These are phyloP conservation scores for Phialocephala sp. DNA, from an alignment of 2,329 filamentous ascomycete species.

Conservation along the genomic window DNA sequence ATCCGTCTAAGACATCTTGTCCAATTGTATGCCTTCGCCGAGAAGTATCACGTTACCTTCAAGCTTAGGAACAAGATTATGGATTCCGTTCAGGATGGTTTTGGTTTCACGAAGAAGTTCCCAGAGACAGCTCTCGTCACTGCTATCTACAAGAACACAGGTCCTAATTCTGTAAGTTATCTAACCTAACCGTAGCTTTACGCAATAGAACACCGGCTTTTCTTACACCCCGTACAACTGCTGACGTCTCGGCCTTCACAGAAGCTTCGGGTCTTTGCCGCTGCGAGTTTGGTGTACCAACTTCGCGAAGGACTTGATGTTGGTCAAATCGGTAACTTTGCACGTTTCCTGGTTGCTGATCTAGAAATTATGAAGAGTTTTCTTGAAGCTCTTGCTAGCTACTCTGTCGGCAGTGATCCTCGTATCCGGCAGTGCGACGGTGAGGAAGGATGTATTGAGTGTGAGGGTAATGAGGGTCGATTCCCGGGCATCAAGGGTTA, in stretches of 20 bases:
- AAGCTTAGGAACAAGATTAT: slow-evolving; percentile 33
- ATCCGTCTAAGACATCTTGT: slow-evolving; percentile 24
- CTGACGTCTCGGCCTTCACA: neutral
- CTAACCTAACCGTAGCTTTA: neutral
- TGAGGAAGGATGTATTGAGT: slow-evolving; percentile 23
- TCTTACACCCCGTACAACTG: neutral
- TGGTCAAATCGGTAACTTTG: slow-evolving; percentile 9
- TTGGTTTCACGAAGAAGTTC: slow-evolving; percentile 22
- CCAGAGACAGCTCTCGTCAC: slow-evolving; percentile 11
- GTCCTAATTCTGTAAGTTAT: neutral
- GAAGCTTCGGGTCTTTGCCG: neutral
- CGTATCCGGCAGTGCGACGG: slow-evolving; percentile 29
- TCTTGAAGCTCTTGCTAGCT: slow-evolving; percentile 18
- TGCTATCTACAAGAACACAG: neutral
- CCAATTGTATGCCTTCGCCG: slow-evolving; percentile 32
- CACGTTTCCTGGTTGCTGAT: slow-evolving; percentile 14
- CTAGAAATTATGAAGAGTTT: slow-evolving; percentile 29
- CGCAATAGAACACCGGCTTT: no score
- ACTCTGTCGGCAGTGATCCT: slow-evolving; percentile 27
- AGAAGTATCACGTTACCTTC: slow-evolving; percentile 19
- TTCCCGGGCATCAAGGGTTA: slow-evolving; percentile 8
- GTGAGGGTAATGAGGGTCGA: neutral
- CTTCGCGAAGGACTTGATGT: neutral
- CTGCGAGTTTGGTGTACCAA: neutral
- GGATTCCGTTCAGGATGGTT: slow-evolving; percentile 38